These are phyloP conservation scores for Thamnidium elegans DNA, from an alignment of 192 early-diverging fungal genomes.

Conservation along the genomic window DNA sequence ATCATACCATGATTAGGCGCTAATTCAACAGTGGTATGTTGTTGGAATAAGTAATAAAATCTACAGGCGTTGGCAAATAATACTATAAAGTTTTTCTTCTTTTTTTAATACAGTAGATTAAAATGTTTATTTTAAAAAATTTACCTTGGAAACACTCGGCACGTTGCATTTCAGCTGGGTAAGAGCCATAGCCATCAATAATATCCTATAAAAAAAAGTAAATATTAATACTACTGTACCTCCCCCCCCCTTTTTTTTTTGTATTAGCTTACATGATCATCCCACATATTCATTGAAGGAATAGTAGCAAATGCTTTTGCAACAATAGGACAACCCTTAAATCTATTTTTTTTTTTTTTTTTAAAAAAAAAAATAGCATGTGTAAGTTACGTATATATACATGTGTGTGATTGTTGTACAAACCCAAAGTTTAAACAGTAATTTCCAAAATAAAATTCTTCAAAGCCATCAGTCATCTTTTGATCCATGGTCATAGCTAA, in stretches of 20 bases:
- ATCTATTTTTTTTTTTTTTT: no score
- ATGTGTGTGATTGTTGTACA: neutral
- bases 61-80: slow-evolving; percentile 65
- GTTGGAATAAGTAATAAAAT: slow-evolving; percentile 86
- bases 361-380: neutral
- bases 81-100: slow-evolving; percentile 10
- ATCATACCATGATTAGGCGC: slow-evolving; percentile 58
- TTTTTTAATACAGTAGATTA: neutral
- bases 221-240: neutral
- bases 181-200: slow-evolving; percentile 84
- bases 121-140: neutral
- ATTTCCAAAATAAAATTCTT: slow-evolving; percentile 34
- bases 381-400: neutral
- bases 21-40: slow-evolving; percentile 62
- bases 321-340: slow-evolving; percentile 35
- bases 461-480: slow-evolving; percentile 28
- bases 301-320: slow-evolving; percentile 70
- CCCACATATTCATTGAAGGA: slow-evolving; percentile 76
- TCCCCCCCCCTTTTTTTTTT: no score
- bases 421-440: slow-evolving; percentile 31
- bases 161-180: slow-evolving; percentile 69
- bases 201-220: slow-evolving; percentile 44
- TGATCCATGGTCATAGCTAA: slow-evolving; percentile 20
- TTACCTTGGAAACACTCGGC: slow-evolving; percentile 69
- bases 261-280: slow-evolving; percentile 65